Evolutionary conservation across 371 early-diverging fungal genomes (phyloP).

Genomic region (Mucor mucedo): DNA sequence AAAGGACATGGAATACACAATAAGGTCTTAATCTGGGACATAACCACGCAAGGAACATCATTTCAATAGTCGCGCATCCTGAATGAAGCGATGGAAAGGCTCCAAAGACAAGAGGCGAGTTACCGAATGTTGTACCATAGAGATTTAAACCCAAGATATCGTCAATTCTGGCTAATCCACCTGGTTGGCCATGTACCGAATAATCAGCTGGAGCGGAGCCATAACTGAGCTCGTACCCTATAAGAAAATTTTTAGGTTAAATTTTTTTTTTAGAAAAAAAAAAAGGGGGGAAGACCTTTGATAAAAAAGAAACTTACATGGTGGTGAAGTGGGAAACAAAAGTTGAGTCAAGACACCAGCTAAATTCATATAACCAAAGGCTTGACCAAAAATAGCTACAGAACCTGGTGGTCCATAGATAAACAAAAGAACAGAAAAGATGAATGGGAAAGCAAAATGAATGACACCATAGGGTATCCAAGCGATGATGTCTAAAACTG

Average conservation of each 20-base stretch:
- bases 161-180: conserved; percentile 76
- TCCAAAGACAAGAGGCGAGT: conserved; percentile 77
- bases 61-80: conserved; percentile 70
- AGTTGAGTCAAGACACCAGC: conserved; percentile 75
- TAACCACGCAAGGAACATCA: conserved; percentile 61
- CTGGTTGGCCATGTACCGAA: conserved; percentile 73
- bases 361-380: conserved; percentile 76
- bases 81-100: conserved; percentile 80
- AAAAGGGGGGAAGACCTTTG: neutral
- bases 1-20: conserved; percentile 62
- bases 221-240: conserved; percentile 69
- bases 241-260: neutral
- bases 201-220: conserved; percentile 69
- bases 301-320: conserved; percentile 60
- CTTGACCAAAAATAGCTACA: conserved; percentile 57
- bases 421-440: conserved; percentile 55
- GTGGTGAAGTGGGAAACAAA: conserved; percentile 72
- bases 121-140: conserved; percentile 70
- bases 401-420: conserved; percentile 60
- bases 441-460: conserved; percentile 69
- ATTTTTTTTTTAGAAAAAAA: neutral
- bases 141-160: conserved; percentile 67
- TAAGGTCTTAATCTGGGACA: conserved; percentile 55
- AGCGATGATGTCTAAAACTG: conserved; percentile 65
- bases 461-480: conserved; percentile 81